These are phyloP conservation scores for Lolium multiflorum DNA, from an alignment of 176 grass and related monocot genomes.

Conservation along the genomic window DNA sequence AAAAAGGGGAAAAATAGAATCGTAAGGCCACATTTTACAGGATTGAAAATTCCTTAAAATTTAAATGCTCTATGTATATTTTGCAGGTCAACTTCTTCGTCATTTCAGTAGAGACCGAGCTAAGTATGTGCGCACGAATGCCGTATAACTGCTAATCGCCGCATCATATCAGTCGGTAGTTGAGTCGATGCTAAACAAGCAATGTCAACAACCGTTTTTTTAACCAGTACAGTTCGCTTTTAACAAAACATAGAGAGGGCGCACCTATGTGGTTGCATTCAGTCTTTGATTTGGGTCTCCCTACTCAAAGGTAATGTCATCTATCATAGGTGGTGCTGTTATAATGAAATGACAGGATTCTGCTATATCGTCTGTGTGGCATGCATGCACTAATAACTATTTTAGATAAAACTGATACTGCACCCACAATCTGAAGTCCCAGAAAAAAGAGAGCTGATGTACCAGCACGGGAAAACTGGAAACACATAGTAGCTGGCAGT, in stretches of 20 bases:
- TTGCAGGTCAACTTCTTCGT: not conserved
- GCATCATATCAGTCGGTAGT: not conserved
- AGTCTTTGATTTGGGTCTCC: not conserved
- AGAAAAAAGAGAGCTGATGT: not conserved
- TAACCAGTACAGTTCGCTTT: not conserved
- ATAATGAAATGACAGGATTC: not conserved
- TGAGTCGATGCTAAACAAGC: not conserved
- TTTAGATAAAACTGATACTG: not conserved
- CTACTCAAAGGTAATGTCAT: not conserved
- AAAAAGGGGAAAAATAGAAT: not conserved
- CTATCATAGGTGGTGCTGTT: not conserved
- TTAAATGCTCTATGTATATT: not conserved
- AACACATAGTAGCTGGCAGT: conserved; percentile 6
- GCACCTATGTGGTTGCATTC: not conserved
- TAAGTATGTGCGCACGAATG: conserved; percentile 11
- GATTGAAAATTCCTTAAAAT: not conserved
- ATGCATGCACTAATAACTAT: conserved; percentile 12
- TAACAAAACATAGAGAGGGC: not conserved
- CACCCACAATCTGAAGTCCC: not conserved
- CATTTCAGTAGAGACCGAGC: not conserved
- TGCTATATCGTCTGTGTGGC: not conserved
- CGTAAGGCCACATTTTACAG: not conserved
- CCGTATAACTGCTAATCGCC: not conserved
- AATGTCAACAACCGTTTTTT: not conserved
- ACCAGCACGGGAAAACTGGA: not conserved